Conservation (phyloP, 441 rosid genomes). For the Syzygium malaccense region DNA sequence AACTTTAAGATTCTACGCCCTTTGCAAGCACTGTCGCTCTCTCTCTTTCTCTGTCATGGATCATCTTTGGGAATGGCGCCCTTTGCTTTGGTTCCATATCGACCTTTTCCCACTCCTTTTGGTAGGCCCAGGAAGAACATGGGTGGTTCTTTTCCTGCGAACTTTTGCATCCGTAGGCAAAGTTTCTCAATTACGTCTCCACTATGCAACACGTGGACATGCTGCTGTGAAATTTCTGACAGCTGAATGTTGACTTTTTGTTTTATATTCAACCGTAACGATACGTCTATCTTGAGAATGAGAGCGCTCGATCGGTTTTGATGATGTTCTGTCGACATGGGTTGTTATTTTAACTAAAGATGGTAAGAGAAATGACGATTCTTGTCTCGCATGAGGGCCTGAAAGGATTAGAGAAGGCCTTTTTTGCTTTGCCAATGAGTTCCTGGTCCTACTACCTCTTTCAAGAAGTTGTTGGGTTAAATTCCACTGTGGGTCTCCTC, state of each 20-base stretch:
- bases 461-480: not conserved
- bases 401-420: not conserved
- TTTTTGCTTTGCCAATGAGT: not conserved
- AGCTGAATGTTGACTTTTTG: not conserved
- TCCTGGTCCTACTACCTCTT: not conserved
- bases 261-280: not conserved
- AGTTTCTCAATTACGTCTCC: not conserved
- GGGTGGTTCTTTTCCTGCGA: not conserved
- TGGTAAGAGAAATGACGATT: not conserved
- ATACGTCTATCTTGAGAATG: not conserved
- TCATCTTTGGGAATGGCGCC: not conserved
- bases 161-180: not conserved
- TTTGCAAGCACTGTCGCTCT: not conserved
- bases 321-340: not conserved
- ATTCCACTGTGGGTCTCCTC: not conserved
- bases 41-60: not conserved
- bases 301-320: not conserved
- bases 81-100: too few relatives aligned
- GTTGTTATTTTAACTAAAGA: not conserved
- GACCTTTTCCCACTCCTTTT: not conserved
- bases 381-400: not conserved
- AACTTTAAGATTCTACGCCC: not conserved
- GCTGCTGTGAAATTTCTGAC: not conserved
- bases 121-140: not conserved
- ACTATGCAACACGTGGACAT: not conserved